Conservation (phyloP, 208 protist genomes). For the Crithidia expoeki region DNA sequence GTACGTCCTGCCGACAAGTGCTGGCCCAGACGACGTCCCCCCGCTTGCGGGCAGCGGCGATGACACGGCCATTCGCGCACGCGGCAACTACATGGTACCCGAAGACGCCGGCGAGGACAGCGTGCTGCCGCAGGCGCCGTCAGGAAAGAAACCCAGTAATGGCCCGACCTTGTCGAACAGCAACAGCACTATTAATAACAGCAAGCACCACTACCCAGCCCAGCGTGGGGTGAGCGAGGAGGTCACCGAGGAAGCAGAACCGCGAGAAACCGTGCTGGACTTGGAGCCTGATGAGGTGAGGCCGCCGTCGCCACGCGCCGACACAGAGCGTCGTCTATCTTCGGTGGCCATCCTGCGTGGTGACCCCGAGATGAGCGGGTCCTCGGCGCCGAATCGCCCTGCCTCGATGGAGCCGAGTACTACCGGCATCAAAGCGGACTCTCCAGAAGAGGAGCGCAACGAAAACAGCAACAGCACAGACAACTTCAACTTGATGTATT, state of each 20-base stretch:
- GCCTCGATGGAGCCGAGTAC: slow-evolving; percentile 34
- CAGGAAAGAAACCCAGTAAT: slow-evolving; percentile 1
- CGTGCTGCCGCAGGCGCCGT: slow-evolving; percentile 7
- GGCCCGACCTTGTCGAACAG: not conserved
- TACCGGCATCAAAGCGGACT: not conserved
- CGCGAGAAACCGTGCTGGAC: slow-evolving; percentile 7
- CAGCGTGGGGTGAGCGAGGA: slow-evolving; percentile 22
- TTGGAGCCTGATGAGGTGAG: slow-evolving; percentile 26
- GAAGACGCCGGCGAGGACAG: slow-evolving; percentile 5
- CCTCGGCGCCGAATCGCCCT: slow-evolving; percentile 36
- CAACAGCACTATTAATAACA: not conserved
- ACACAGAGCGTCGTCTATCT: slow-evolving; percentile 29
- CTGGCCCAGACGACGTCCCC: slow-evolving; percentile 24
- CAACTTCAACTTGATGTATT: slow-evolving; percentile 9
- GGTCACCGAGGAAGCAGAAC: slow-evolving; percentile 10
- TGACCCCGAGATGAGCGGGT: slow-evolving; percentile 30
- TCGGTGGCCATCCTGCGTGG: slow-evolving; percentile 20
- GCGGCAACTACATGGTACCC: not conserved
- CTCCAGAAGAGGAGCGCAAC: not conserved
- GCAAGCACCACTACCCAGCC: too few relatives aligned
- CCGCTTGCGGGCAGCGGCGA: not conserved
- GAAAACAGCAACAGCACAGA: slow-evolving; percentile 4
- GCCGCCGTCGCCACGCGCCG: slow-evolving; percentile 12
- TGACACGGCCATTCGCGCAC: slow-evolving; percentile 3
- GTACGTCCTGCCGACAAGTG: slow-evolving; percentile 22